These are phyloP conservation scores for Phytophthora kernoviae DNA, from an alignment of 352 stramenopile genomes.

Conservation along the genomic window DNA sequence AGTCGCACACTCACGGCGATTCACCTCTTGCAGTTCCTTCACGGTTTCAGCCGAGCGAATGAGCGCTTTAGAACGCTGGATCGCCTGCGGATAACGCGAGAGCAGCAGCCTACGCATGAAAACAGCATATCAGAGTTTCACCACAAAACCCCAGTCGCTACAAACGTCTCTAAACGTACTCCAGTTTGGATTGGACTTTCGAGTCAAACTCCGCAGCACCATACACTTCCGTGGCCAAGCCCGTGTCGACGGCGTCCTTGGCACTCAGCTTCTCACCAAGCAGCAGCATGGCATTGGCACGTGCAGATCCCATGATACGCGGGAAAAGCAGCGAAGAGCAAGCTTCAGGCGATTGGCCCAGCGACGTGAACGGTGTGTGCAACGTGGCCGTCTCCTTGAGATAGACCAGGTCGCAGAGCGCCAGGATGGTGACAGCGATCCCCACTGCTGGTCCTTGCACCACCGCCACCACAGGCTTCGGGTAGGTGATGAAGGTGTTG, in stretches of 20 bases:
- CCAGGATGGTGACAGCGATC: slow-evolving; percentile 88
- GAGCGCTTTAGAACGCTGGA: slow-evolving; percentile 66
- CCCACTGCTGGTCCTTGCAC: slow-evolving; percentile 92
- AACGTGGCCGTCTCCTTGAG: slow-evolving; percentile 87
- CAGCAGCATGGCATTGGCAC: slow-evolving; percentile 89
- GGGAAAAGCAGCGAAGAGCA: slow-evolving; percentile 90
- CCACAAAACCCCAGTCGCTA: background rate
- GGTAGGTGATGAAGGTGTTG: slow-evolving; percentile 85
- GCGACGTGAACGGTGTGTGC: slow-evolving; percentile 91
- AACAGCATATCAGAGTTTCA: background rate
- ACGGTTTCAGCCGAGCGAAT: slow-evolving; percentile 54
- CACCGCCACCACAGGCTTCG: slow-evolving; percentile 89
- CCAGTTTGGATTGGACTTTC: slow-evolving; percentile 59
- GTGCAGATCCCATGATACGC: slow-evolving; percentile 82
- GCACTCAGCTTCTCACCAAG: slow-evolving; percentile 86
- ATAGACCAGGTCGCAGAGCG: slow-evolving; percentile 91
- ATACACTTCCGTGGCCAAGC: slow-evolving; percentile 62
- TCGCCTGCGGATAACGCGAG: slow-evolving; percentile 65
- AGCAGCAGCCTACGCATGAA: slow-evolving; percentile 45
- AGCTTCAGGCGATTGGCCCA: slow-evolving; percentile 91
- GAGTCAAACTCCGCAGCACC: slow-evolving; percentile 65
- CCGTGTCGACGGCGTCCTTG: slow-evolving; percentile 46
- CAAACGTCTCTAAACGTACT: slow-evolving; percentile 42
- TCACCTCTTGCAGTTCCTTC: slow-evolving; percentile 59
- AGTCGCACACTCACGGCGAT: slow-evolving; percentile 60